A percentile compares a stretch with the other conserved stretches of the same genome.
Conservation (phyloP, 495 filamentous ascomycete genomes). For the Astrocystis sublimbata region DNA sequence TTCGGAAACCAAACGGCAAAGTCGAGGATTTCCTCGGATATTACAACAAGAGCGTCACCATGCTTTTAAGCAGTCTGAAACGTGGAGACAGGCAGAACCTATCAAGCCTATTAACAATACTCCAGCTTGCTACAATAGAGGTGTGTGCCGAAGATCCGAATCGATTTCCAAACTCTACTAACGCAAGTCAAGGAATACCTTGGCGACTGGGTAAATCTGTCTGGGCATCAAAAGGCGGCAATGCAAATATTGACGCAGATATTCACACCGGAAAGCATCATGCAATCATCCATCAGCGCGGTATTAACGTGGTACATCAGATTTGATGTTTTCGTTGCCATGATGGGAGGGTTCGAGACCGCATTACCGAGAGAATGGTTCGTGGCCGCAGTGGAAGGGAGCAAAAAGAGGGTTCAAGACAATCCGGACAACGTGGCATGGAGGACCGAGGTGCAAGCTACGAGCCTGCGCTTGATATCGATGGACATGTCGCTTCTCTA, state of each 20-base stretch:
- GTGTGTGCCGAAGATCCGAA: constrained; percentile 48
- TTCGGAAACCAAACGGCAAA: constrained; percentile 65
- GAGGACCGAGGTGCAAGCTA: constrained; percentile 65
- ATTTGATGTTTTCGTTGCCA: constrained; percentile 81
- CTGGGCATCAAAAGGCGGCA: constrained; percentile 90
- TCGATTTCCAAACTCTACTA: constrained; percentile 27
- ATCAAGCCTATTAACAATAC: constrained; percentile 81
- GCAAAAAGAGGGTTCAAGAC: constrained; percentile 54
- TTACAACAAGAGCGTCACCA: constrained; percentile 81
- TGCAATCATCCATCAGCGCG: constrained; percentile 65
- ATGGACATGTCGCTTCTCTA: constrained; percentile 80
- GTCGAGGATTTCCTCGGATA: constrained; percentile 83
- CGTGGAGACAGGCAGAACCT: constrained; percentile 67
- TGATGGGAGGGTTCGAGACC: constrained; percentile 77
- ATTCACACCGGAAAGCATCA: constrained; percentile 74
- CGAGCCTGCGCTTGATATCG: constrained; percentile 70
- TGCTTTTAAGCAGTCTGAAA: constrained; percentile 70
- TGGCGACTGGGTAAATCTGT: constrained; percentile 90
- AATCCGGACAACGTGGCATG: constrained; percentile 64
- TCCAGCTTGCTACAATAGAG: constrained; percentile 92
- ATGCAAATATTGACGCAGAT: constrained; percentile 75
- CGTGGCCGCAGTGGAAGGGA: constrained; percentile 61
- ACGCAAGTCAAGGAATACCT: constrained; percentile 72
- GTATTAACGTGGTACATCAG: constrained; percentile 85
- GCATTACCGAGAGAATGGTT: constrained; percentile 83